A percentile compares a stretch with the other conserved stretches of the same genome.
Conservation (phyloP, 306 rosid species). For the Citrullus colocynthis region DNA sequence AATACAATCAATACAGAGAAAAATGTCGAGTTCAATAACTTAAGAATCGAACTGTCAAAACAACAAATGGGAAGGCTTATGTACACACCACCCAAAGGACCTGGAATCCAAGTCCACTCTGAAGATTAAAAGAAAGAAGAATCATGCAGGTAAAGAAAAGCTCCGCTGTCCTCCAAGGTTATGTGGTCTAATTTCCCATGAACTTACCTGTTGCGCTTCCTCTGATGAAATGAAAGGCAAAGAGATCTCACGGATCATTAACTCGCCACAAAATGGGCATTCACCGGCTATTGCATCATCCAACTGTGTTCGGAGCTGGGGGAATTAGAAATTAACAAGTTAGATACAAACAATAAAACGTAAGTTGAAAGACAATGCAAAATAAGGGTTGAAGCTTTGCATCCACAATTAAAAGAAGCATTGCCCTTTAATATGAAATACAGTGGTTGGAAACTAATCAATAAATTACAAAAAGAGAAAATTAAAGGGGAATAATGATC, state of each 20-base stretch:
- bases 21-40: not conserved
- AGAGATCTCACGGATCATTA: constrained; percentile 90
- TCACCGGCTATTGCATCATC: constrained; percentile 92
- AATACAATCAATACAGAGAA: not conserved
- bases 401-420: not conserved
- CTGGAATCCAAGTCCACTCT: not conserved
- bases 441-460: not conserved
- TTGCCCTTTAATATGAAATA: not conserved
- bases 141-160: constrained; percentile 43
- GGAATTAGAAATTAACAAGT: not conserved
- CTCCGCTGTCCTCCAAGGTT: constrained; percentile 59
- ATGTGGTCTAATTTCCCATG: constrained; percentile 73
- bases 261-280: constrained; percentile 90
- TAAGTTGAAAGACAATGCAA: not conserved
- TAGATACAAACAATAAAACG: not conserved
- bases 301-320: constrained; percentile 82
- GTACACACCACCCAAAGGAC: not conserved
- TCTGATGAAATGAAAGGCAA: constrained; percentile 54
- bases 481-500: not conserved
- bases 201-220: constrained; percentile 52
- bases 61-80: not conserved
- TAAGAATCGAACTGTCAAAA: not conserved
- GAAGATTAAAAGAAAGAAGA: not conserved
- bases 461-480: not conserved
- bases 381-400: not conserved